phyloP scores from a whole-genome alignment of 768 basidiomycete species.

The Amanita molliuscula region DNA sequence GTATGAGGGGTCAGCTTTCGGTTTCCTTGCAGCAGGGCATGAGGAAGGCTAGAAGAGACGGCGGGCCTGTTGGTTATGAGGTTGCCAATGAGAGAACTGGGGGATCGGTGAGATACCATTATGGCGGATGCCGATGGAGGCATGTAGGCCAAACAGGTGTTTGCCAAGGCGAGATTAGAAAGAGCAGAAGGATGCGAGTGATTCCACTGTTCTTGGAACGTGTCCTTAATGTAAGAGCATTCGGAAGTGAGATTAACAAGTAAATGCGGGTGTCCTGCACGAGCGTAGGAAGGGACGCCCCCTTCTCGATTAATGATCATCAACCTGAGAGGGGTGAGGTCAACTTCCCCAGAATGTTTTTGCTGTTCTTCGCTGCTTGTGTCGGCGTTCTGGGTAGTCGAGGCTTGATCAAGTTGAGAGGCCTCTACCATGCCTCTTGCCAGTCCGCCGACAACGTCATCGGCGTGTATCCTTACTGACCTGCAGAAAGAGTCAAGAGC shows the following conservation, averaged over 20 bases:
- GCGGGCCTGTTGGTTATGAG: slow-evolving; percentile 98
- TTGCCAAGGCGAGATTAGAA: slow-evolving; percentile 75
- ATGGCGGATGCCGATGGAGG: slow-evolving; percentile 88
- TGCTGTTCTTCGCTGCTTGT: slow-evolving; percentile 17
- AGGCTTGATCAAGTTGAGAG: slow-evolving; percentile 21
- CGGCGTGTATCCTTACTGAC: slow-evolving; percentile 74
- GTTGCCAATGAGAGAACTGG: slow-evolving; percentile 91
- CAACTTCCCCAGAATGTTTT: slow-evolving; percentile 41
- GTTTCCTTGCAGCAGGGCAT: slow-evolving; percentile 83
- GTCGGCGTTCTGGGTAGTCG: slow-evolving; percentile 11
- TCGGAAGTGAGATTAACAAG: slow-evolving; percentile 91
- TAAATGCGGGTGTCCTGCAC: slow-evolving; percentile 88
- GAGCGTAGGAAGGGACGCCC: slow-evolving; percentile 95
- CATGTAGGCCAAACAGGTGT: slow-evolving; percentile 84
- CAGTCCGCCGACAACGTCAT: slow-evolving; percentile 83
- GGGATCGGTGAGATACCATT: slow-evolving; percentile 96
- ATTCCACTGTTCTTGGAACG: slow-evolving; percentile 72
- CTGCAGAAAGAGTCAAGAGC: slow-evolving; percentile 88
- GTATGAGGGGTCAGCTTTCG: slow-evolving; percentile 81
- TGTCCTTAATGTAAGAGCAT: slow-evolving; percentile 72
- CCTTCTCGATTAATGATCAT: slow-evolving; percentile 98
- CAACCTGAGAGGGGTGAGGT: slow-evolving; percentile 88
- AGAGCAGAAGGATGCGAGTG: slow-evolving; percentile 76
- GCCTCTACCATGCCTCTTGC: slow-evolving; percentile 75
- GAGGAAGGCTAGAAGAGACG: slow-evolving; percentile 89